Base-by-base conservation (phyloP, 495 filamentous ascomycete genomes). In the Trichoderma parareesei region DNA sequence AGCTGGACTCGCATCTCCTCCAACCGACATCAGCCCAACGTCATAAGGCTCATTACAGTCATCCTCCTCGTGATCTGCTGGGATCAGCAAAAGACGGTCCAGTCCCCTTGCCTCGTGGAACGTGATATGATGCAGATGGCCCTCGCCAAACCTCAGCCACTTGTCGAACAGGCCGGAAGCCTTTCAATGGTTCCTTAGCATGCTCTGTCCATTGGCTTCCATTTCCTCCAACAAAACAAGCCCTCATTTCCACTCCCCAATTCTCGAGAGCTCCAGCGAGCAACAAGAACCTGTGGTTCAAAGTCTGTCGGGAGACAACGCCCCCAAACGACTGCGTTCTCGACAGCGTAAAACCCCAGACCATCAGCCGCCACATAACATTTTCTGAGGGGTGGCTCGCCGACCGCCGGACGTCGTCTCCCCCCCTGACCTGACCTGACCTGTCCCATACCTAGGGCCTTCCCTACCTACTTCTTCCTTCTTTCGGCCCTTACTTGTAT, bases 41-140 rank as follows among this genome's bases (percentile, higher is more conserved):
- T 57, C 53, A 57, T 57, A 20, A 57, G 53, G 53, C 53, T 37
- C 35, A 57, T 35, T 37, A 57, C 53, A 37, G 53, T 57, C 53
- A 57, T 57, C 53, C 27, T 33, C 53, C 53, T 57, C 53, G 53
- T 57, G 53, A 57, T 57, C 53, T 13, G 33, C 20, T 37, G 53
- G 53, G 40, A 57, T 57, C 53, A 57, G 53, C 53, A 27, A 57
- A 27, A 57, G 27, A 57, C 53, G 53, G 33, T 27, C 20, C 53
- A 33, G 53, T 11, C 20, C 33, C 48, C 33, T 37, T 16, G 53
- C 53, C 27, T 57, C 10, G 53, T 13, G 53, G 33, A 57, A 57
- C 53, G 27, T 57, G 53, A 57, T 38, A 35, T 37, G 33, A 37
- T 35, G 18, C 53, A 37, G 33, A 37, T 27, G 16, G 27, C 33